Evolutionary conservation across 768 basidiomycete genomes (phyloP), one percentile per base, ranked within the genome.

Genomic region (Serendipita vermifera): DNA sequence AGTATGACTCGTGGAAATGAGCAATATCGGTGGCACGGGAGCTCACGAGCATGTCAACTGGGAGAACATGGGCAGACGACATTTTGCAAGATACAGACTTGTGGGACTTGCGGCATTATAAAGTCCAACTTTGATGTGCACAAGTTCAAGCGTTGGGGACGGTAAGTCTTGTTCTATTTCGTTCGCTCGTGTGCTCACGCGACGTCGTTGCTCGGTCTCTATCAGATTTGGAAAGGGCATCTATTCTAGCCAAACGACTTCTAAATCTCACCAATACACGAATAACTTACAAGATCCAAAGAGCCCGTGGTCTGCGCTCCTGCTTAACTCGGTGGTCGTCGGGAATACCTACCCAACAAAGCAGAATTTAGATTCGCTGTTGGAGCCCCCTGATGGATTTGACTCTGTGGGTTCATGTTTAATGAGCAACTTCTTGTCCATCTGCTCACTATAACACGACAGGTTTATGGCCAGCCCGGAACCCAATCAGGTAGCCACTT

Each of bases 231-330:
- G 82, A 17, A 72, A 71, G 4, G 83, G 82, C 2, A 82, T 85
- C 39, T 85, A 85, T 63, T 79, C 78, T 1, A 80, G 80, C 14
- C 63, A 75, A 2, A 81, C 80, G 63, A 82, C 82, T 13, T 83
- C 81, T 5, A 84, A 82, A 65, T 82, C 83, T 33, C 81, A 84
- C 57, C 81, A 83, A 61, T 85, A 84, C 62, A 66, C 70, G 20
- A 58, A 63, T 39, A 81, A 75, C 59, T 63, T 67, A 13, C 69
- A 74, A 20, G n/a, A n/a, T n/a, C n/a, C n/a, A n/a, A 65, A 72
- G 41, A 64, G 68, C 26, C 71, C 75, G 14, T 69, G 74, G 55
- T 76, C 78, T 20, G 76, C 77, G 13, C 66, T 81, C 58, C 65
- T 83, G 11, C 70, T 81, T 38, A 81, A 72, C 62, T 77, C 79